Base-by-base conservation (phyloP, 2,329 filamentous ascomycete genomes). In the Tolypocladium album region DNA sequence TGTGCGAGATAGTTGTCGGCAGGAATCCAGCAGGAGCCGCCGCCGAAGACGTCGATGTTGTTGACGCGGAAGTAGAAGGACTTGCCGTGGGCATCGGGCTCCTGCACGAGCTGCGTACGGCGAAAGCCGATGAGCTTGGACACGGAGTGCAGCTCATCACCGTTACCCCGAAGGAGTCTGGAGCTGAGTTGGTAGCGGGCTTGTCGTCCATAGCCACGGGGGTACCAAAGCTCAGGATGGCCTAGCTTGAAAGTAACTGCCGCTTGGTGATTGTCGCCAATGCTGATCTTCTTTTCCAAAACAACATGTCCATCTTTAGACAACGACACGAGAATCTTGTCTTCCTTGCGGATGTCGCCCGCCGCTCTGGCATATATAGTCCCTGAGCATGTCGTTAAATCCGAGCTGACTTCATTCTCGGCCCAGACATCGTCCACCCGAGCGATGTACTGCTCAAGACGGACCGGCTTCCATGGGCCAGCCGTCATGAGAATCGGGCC, bases 21-120 rank as follows among this genome's bases (percentile, higher is more conserved):
- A 0, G 88, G 88, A 63, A 92, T 91, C 88, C 88, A 92, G 71
- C 90, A 83, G 59, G 86, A 89, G 17, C 88, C 88, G 34, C 88
- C 88, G 60, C 86, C 89, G 72, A 89, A 92, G 3, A 90, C 75
- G 59, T 88, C 85, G 13, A 89, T 78, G 45, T 83, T 83, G 69
- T 92, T 92, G 69, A 92, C 75, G 63, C 85, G 79, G 72, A 92
- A 91, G 75, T 85, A 90, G 74, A 91, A 92, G 0, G 82, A 86
- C 55, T 84, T 88, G 43, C 88, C 88, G 20, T 86, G 80, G 53
- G 83, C 78, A 5, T 79, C 82, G 0, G 76, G n/a, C 15, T 75
- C 72, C 65, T 86, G 83, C 39, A 86, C 71, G 8, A 87, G 75
- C 65, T 82, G 76, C 20, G 77, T 82, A 62, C 79, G 81, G 39